phyloP scores from a whole-genome alignment of 1,284 basidiomycete species.

The Sporisorium sorghi region DNA sequence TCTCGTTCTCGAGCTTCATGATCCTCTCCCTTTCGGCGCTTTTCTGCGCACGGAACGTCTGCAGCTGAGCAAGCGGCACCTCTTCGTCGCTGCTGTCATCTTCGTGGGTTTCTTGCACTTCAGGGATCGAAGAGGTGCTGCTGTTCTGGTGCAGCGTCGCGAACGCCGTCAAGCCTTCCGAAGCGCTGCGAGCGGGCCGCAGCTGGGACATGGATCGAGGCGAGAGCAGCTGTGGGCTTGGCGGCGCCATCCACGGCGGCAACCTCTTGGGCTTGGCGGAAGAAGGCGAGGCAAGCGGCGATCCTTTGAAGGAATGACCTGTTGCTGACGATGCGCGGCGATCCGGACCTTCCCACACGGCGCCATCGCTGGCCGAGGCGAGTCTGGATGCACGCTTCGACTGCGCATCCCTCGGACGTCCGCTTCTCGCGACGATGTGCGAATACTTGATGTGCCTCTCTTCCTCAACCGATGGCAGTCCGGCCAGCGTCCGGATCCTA shows the following conservation, averaged over 20 bases:
- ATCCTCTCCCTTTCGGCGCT: constrained; percentile 40
- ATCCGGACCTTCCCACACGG: constrained; percentile 24
- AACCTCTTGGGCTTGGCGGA: constrained; percentile 22
- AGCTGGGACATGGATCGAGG: constrained; percentile 8
- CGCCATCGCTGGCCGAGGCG: constrained; percentile 23
- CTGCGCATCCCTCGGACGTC: constrained; percentile 22
- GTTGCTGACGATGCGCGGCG: constrained; percentile 4
- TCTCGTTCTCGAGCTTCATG: constrained; percentile 36
- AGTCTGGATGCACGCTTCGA: constrained; percentile 19
- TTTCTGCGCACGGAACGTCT: constrained; percentile 32
- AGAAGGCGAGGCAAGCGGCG: constrained; percentile 22
- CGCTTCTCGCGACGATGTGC: constrained; percentile 17
- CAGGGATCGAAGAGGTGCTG: constrained; percentile 23
- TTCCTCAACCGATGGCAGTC: constrained; percentile 36
- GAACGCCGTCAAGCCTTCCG: constrained; percentile 14
- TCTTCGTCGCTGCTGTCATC: constrained; percentile 56
- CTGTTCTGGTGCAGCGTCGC: constrained; percentile 17
- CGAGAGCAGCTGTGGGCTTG: constrained; percentile 26
- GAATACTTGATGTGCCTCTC: constrained; percentile 26
- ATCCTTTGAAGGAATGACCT: too few relatives aligned
- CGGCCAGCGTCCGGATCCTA: constrained; percentile 41
- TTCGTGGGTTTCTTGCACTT: constrained; percentile 21
- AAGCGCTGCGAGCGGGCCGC: constrained; percentile 14
- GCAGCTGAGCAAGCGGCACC: constrained; percentile 51
- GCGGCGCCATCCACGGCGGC: constrained; percentile 50